Base-by-base conservation (phyloP, 2,329 filamentous ascomycete species). In the Fusarium newnesense region DNA sequence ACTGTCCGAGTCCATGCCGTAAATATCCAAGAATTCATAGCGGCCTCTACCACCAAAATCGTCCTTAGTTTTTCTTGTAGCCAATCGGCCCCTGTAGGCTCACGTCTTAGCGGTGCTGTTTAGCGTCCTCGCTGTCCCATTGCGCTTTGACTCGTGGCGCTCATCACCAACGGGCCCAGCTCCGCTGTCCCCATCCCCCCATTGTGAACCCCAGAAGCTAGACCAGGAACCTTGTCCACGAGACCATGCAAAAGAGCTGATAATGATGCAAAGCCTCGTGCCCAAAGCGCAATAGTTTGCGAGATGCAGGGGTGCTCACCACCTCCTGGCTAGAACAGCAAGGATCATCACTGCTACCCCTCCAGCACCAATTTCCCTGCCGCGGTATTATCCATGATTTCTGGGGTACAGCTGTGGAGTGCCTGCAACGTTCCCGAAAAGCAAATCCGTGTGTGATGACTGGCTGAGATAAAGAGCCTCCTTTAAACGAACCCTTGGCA, bases 271-370 rank as follows among this genome's bases (percentile, higher is more conserved):
- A 69, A 46, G 28, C 26, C 53, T 36, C 39, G 60, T 39, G 53
- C 67, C 54, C 39, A 57, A 69, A 72, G 63, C 50, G 64, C 58
- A 7, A 72, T 72, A 59, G 44, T 59, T 72, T 72, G 68, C 69
- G 69, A 72, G 68, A 54, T 69, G 69, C 69, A 72, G 62, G 63
- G 56, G 62, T 46, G 36, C n/a, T 40, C 21, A 19, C 18, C 18
- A 24, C 43, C 60, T n/a, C 24, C 37, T 9, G 13, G 39, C 49
- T n/a, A 34, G 36, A 16, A n/a, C 32, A 28, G 52, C 21, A 56
- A 39, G 16, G 67, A 70, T 70, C 47, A 12, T 9, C 64, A 7
- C 26, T 5, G 9, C 15, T 36, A 37, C 34, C 42, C 66, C 36
- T 34, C 36, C 43, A 10, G 40, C 43, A 18, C 30, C 56, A 71